Evolutionary conservation across 1,284 basidiomycete species (phyloP).

Genomic region (Blastosporella zonata): DNA sequence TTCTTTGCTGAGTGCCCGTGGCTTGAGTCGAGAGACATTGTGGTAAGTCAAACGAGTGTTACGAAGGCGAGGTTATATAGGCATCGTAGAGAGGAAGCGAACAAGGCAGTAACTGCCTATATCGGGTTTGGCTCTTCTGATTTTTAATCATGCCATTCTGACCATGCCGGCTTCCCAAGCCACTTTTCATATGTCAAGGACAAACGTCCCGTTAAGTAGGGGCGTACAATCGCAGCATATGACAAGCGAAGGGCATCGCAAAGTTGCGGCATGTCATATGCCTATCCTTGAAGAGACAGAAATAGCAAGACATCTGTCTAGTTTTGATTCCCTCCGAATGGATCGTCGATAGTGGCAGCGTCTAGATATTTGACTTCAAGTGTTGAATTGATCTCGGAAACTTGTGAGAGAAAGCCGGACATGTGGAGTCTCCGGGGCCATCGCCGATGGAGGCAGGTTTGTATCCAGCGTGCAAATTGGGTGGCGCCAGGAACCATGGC

Average conservation of each 20-base stretch:
- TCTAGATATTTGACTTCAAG: not conserved
- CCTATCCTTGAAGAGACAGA: too few relatives aligned
- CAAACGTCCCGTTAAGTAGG: not conserved
- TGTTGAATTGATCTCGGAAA: not conserved
- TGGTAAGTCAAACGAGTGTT: not conserved
- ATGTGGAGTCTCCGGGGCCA: too few relatives aligned
- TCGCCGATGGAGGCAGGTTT: too few relatives aligned
- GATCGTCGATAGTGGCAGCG: not conserved
- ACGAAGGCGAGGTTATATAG: not conserved
- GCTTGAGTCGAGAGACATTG: not conserved
- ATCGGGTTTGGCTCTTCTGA: not conserved
- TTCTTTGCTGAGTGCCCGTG: constrained; percentile 1
- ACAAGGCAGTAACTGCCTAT: not conserved
- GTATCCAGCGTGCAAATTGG: too few relatives aligned
- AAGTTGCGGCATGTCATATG: not conserved
- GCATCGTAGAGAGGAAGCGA: constrained; percentile 1
- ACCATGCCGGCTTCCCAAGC: not conserved
- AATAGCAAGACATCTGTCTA: not conserved
- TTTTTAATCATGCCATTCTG: not conserved
- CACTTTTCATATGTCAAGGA: not conserved
- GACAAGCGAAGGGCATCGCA: not conserved
- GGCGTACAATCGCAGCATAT: not conserved
- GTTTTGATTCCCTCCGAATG: not conserved
- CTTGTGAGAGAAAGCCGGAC: too few relatives aligned
- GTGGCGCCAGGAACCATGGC: too few relatives aligned